Conservation (phyloP, 768 basidiomycete genomes). For the Mrakia hoshinonis region DNA sequence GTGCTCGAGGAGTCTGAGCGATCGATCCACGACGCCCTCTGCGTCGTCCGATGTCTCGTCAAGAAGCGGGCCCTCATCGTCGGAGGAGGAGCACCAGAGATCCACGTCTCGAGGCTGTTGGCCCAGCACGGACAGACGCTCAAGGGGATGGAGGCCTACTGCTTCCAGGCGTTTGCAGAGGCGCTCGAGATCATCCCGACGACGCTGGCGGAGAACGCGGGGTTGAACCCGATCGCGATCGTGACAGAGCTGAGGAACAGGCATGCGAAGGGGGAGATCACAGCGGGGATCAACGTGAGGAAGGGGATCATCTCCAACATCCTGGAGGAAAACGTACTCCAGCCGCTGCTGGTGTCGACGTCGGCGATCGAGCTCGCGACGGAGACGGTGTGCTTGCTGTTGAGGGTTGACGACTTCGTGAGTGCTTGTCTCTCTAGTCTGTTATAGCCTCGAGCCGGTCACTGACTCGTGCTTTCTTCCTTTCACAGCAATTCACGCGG, state of each 20-base stretch:
- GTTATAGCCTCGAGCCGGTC: too few relatives aligned
- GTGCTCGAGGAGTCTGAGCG: slow-evolving; percentile 96
- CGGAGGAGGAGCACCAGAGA: slow-evolving; percentile 65
- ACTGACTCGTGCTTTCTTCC: too few relatives aligned
- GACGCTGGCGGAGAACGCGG: slow-evolving; percentile 95
- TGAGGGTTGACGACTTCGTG: slow-evolving; percentile 72
- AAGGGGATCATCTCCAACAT: slow-evolving; percentile 98
- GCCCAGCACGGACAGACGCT: slow-evolving; percentile 85
- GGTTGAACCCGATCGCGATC: slow-evolving; percentile 93
- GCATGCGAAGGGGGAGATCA: slow-evolving; percentile 87
- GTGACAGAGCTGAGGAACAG: slow-evolving; percentile 95
- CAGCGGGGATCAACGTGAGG: slow-evolving; percentile 95
- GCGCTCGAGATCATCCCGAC: slow-evolving; percentile 96
- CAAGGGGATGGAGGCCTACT: slow-evolving; percentile 97
- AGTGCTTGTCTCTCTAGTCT: background rate
- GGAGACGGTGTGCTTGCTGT: slow-evolving; percentile 89
- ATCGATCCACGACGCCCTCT: slow-evolving; percentile 96
- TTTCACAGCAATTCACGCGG: slow-evolving; percentile 6
- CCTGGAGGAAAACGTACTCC: slow-evolving; percentile 91
- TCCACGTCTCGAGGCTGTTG: slow-evolving; percentile 84
- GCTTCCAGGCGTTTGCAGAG: slow-evolving; percentile 97
- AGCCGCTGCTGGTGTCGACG: slow-evolving; percentile 87
- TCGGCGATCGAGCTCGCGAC: slow-evolving; percentile 91
- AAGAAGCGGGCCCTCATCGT: slow-evolving; percentile 64
- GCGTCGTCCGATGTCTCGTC: slow-evolving; percentile 93